phyloP scores from a whole-genome alignment of 495 filamentous ascomycete species.

The Beverwykella pulmonaria region DNA sequence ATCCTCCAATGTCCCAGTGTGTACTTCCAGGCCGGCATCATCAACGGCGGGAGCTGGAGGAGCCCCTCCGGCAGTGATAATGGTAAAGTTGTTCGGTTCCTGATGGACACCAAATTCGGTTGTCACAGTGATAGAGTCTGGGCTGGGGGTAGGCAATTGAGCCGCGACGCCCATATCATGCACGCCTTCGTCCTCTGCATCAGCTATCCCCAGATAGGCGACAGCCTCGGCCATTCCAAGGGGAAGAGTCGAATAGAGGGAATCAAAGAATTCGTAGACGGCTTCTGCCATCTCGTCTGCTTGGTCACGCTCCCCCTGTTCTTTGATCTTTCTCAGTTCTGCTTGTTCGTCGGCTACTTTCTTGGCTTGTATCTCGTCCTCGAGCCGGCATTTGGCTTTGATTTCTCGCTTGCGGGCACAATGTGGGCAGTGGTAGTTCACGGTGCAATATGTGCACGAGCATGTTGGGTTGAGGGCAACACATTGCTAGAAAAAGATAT shows the following conservation, averaged over 20 bases:
- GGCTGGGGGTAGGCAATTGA: slow-evolving; percentile 19
- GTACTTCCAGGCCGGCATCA: background rate
- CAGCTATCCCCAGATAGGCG: background rate
- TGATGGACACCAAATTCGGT: slow-evolving; percentile 32
- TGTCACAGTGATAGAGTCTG: slow-evolving; percentile 32
- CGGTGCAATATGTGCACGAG: slow-evolving; percentile 58
- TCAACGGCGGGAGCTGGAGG: background rate
- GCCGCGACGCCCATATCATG: background rate
- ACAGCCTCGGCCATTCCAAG: background rate
- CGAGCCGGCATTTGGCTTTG: slow-evolving; percentile 34
- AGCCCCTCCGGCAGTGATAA: slow-evolving; percentile 2
- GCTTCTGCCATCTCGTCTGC: slow-evolving; percentile 33
- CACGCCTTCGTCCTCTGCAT: background rate
- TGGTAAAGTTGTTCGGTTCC: slow-evolving; percentile 24
- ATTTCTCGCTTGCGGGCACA: slow-evolving; percentile 48
- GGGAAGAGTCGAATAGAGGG: slow-evolving; percentile 11
- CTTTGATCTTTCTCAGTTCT: slow-evolving; percentile 31
- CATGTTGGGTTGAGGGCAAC: slow-evolving; percentile 52
- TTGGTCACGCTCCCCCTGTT: slow-evolving; percentile 33
- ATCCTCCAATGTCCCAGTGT: background rate
- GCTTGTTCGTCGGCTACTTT: slow-evolving; percentile 26
- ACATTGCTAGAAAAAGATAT: slow-evolving; percentile 42
- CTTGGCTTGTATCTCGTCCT: slow-evolving; percentile 37
- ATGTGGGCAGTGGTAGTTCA: slow-evolving; percentile 58
- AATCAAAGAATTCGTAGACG: slow-evolving; percentile 31